Evolutionary conservation across 2,329 filamentous ascomycete species (phyloP).

Genomic region (Botrytis pseudocinerea): DNA sequence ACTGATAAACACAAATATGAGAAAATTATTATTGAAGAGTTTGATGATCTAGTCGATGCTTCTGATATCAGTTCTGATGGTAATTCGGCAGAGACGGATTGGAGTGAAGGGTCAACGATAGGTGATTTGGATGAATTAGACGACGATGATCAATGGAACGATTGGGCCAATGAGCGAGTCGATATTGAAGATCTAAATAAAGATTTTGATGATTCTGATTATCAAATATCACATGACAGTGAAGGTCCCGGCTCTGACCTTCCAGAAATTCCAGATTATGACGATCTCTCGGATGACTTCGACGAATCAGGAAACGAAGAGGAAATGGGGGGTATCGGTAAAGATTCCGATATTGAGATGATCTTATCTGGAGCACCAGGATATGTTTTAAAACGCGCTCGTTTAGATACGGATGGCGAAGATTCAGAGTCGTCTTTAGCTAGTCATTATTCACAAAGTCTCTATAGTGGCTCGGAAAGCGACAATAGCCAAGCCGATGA

Average conservation of each 20-base stretch:
- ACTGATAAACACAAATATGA: neutral
- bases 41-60: conserved; percentile 1
- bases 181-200: conserved; percentile 7
- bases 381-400: neutral
- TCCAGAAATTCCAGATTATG: neutral
- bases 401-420: neutral
- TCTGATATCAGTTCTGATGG: conserved; percentile 12
- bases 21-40: neutral
- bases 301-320: neutral
- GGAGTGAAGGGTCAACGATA: conserved; percentile 13
- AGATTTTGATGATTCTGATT: neutral
- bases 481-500: neutral
- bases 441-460: conserved; percentile 16
- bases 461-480: conserved; percentile 6
- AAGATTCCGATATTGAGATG: neutral
- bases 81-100: conserved; percentile 11
- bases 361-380: neutral
- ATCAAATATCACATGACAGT: neutral
- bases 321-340: neutral
- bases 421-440: neutral
- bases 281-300: neutral
- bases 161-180: conserved; percentile 11
- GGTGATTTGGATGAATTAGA: conserved; percentile 2
- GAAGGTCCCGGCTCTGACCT: neutral
- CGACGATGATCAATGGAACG: conserved; percentile 18